phyloP scores from a whole-genome alignment of 2,329 filamentous ascomycete species.

The Fusarium drepaniforme region DNA sequence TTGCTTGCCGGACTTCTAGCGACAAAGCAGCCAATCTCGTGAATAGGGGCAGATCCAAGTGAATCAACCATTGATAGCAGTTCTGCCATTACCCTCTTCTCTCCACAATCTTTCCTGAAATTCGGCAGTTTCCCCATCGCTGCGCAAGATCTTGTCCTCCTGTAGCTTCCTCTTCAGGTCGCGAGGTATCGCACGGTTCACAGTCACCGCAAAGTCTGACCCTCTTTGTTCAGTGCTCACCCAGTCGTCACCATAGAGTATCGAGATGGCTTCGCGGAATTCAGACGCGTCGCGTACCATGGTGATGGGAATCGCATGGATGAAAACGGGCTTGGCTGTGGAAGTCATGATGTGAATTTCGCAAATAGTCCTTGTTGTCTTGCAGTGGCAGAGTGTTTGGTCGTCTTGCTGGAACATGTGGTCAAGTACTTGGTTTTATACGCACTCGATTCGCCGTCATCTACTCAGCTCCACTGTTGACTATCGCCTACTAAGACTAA shows the following conservation, averaged over 20 bases:
- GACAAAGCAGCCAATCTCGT: not conserved
- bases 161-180: conserved; percentile 2
- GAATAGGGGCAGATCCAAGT: not conserved
- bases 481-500: not conserved
- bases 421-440: not conserved
- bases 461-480: not conserved
- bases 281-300: not conserved
- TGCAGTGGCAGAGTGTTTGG: not conserved
- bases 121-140: not conserved
- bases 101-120: not conserved
- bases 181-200: not conserved
- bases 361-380: not conserved
- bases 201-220: not conserved
- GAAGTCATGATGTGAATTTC: not conserved
- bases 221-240: not conserved
- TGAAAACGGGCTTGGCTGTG: not conserved
- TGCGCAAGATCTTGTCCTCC: not conserved
- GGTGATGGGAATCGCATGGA: not conserved
- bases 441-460: not conserved
- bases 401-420: not conserved
- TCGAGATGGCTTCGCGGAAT: not conserved
- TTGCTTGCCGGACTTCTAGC: not conserved
- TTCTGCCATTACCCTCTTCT: not conserved
- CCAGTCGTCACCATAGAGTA: not conserved
- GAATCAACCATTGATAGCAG: not conserved